Conservation (phyloP, 805 yeast genomes). For the Jamesozyma spencerorum region DNA sequence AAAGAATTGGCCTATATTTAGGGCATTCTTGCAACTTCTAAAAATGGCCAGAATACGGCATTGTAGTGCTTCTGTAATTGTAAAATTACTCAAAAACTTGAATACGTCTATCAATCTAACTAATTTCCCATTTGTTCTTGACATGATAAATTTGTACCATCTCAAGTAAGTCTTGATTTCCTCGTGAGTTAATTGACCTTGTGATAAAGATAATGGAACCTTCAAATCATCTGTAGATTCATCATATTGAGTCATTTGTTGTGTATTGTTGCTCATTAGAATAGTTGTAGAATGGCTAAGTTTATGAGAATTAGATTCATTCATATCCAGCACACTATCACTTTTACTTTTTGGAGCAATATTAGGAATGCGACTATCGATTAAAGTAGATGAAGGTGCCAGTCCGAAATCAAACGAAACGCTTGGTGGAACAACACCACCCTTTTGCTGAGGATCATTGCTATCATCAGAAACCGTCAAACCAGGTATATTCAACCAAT, state of each 20-base stretch:
- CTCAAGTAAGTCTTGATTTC: conserved; percentile 81
- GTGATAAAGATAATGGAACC: conserved; percentile 56
- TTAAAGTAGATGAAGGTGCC: neutral
- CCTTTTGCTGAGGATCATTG: conserved; percentile 2
- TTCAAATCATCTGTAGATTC: conserved; percentile 32
- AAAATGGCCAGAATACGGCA: conserved; percentile 44
- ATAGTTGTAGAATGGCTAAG: neutral
- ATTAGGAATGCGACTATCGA: neutral
- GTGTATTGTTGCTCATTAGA: neutral
- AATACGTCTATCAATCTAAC: conserved; percentile 72
- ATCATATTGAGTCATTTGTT: conserved; percentile 5
- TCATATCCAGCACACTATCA: conserved; percentile 3
- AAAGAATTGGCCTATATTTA: conserved; percentile 86
- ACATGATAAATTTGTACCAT: conserved; percentile 83
- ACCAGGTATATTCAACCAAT: conserved; percentile 43
- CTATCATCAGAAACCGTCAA: conserved; percentile 20
- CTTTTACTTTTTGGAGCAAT: conserved; percentile 6
- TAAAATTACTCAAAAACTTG: conserved; percentile 67
- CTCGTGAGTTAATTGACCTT: conserved; percentile 59
- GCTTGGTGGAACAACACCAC: conserved; percentile 33
- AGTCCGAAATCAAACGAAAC: conserved; percentile 40
- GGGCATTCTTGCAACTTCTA: conserved; percentile 41
- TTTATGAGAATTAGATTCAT: neutral
- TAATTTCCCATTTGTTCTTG: conserved; percentile 57
- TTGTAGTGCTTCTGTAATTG: conserved; percentile 43